Base-by-base conservation (phyloP, 805 yeast genomes). In the Yamadazyma olivae region DNA sequence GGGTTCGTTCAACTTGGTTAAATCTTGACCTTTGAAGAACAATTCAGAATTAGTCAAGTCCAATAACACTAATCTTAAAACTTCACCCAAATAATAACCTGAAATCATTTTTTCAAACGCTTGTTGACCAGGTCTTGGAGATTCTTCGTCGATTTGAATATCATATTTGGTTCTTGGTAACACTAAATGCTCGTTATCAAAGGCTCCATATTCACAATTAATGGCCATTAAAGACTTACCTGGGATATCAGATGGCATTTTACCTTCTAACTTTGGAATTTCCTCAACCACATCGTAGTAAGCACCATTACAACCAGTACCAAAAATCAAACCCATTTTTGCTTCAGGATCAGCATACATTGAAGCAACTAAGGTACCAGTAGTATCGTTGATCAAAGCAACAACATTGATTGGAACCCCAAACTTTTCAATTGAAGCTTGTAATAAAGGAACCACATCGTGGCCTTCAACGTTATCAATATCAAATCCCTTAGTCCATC, bases 401-500 rank as follows among this genome's bases (percentile, higher is more conserved):
- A 87, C 89, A 39, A 91, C 95, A 31, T 78, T 74, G 52, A 90
- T 85, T 45, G 96, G 95, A 34, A 87, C 78, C 15, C 73, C 61
- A 45, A 70, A 68, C 49, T 71, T 71, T 46, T 74, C 70, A 46
- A 91, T 71, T 27, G 95, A 86, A 9, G 67, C 65, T 67, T 85
- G 95, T 55, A 91, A 75, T 87, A 90, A 74, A 45, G 95, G 95
- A 35, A 85, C 96, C 42, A 91, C 96, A 57, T 91, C 95, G 40
- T 84, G 77, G 46, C 96, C 96, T 69, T 91, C 98, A 39, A 91
- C 96, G 41, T 83, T 87, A 41, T 77, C 83, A 50, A 91, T 88
- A 62, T 91, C 96, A 66, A 86, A 91, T 47, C 98, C 99, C 70
- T 91, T 91, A 45, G 98, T 91, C 98, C 98, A 91, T 64, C 91